Evolutionary conservation across 805 yeast species (phyloP).

Genomic region (Ogataea methylovora): DNA sequence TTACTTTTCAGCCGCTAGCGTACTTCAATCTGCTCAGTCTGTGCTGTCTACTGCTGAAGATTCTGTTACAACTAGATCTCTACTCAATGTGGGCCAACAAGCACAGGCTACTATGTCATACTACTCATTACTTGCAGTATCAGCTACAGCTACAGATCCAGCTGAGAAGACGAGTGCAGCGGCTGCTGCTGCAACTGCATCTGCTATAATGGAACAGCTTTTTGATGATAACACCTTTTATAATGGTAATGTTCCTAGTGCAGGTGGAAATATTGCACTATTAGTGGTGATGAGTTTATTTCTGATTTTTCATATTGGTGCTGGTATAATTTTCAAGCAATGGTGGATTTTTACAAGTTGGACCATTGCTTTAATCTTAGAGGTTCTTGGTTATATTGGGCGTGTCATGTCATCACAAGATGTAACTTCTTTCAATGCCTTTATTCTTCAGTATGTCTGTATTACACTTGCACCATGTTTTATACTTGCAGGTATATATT

Average conservation of each 20-base stretch:
- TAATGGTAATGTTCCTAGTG: conserved; percentile 39
- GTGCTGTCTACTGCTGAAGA: conserved; percentile 7
- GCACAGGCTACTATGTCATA: conserved; percentile 16
- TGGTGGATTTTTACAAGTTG: conserved; percentile 62
- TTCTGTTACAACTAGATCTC: conserved; percentile 1
- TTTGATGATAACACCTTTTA: conserved; percentile 17
- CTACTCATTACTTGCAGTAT: conserved; percentile 12
- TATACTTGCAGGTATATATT: conserved; percentile 79
- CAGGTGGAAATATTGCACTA: conserved; percentile 53
- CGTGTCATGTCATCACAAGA: conserved; percentile 40
- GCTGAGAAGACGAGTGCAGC: conserved; percentile 6
- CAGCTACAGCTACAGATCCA: conserved; percentile 19
- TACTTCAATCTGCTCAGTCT: conserved; percentile 6
- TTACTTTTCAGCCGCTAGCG: conserved; percentile 6
- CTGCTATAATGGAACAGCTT: conserved; percentile 11
- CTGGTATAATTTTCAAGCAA: conserved; percentile 42
- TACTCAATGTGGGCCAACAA: conserved; percentile 5
- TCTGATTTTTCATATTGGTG: conserved; percentile 30
- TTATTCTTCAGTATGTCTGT: conserved; percentile 56
- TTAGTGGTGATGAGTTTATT: conserved; percentile 46
- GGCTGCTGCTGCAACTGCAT: conserved; percentile 16
- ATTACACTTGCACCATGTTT: conserved; percentile 79
- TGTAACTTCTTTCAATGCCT: conserved; percentile 29
- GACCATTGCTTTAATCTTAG: conserved; percentile 48
- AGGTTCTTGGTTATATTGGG: conserved; percentile 62